phyloP scores from a whole-genome alignment of 768 basidiomycete genomes.

The Phaeotremella skinneri region DNA sequence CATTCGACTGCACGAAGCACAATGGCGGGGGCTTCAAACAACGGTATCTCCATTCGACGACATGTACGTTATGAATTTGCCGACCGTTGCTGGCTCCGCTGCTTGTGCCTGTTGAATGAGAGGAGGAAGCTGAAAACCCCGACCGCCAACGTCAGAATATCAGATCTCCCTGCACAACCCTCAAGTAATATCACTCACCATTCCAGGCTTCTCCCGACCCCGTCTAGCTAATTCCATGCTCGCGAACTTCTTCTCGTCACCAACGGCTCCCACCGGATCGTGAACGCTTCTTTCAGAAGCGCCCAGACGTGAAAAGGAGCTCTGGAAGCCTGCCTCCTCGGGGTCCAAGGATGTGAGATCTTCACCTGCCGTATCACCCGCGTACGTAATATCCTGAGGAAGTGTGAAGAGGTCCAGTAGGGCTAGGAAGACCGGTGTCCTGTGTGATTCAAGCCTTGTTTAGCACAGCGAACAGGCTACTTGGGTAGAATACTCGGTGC shows the following conservation, averaged over 20 bases:
- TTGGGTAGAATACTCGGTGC: neutral
- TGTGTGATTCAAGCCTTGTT: conserved; percentile 45
- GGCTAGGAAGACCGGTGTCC: conserved; percentile 68
- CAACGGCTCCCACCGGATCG: conserved; percentile 58
- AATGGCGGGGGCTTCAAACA: too few relatives aligned
- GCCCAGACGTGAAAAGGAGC: conserved; percentile 85
- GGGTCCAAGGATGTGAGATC: conserved; percentile 78
- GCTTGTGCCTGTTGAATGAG: conserved; percentile 26
- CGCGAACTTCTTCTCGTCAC: conserved; percentile 49
- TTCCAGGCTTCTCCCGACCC: conserved; percentile 38
- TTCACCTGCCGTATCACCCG: conserved; percentile 43
- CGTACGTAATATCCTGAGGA: conserved; percentile 62
- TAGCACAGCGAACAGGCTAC: neutral
- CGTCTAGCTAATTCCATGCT: conserved; percentile 35
- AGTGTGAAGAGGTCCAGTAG: conserved; percentile 75
- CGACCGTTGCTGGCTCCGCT: conserved; percentile 23
- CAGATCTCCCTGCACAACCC: neutral
- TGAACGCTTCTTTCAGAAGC: conserved; percentile 64
- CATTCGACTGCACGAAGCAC: too few relatives aligned
- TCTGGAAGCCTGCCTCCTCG: conserved; percentile 93
- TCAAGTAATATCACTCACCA: conserved; percentile 23
- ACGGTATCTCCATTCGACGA: conserved; percentile 19
- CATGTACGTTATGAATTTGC: conserved; percentile 27
- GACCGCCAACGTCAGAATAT: neutral
- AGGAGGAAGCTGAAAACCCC: conserved; percentile 12